Evolutionary conservation across 179 eudicot genomes (phyloP), one percentile per base, ranked within the genome.

Genomic region (Heliamphora pulchella): DNA sequence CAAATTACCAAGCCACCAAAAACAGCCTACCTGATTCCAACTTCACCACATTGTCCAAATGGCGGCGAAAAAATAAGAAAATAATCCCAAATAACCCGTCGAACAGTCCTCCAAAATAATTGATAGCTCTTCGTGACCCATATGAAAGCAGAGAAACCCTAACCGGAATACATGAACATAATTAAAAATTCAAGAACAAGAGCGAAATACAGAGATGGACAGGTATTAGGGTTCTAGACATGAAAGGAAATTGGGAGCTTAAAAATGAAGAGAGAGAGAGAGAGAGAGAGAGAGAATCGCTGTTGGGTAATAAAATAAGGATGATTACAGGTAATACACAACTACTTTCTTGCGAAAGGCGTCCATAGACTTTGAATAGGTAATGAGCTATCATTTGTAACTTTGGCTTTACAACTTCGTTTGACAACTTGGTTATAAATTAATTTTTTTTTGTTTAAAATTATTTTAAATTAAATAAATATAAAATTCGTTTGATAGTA

Each of bases 311-410:
- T 75, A 75, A 55, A 75, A 75, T 10, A 76, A 62, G 17, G 44
- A 76, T 76, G 44, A 76, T 76, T 44, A 76, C 70, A 76, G 79
- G 58, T 1, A 61, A 2, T 55, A 57, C n/a, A 11, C 61, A 57
- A 61, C n/a, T n/a, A n/a, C n/a, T n/a, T n/a, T n/a, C n/a, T n/a
- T n/a, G n/a, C n/a, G n/a, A n/a, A n/a, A n/a, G n/a, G n/a, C n/a
- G n/a, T n/a, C n/a, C n/a, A n/a, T n/a, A n/a, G n/a, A n/a, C n/a
- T n/a, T n/a, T n/a, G n/a, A n/a, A n/a, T n/a, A n/a, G n/a, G n/a
- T n/a, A n/a, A n/a, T n/a, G n/a, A n/a, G n/a, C n/a, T n/a, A n/a
- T n/a, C n/a, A n/a, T n/a, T n/a, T n/a, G n/a, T n/a, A n/a, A n/a
- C n/a, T n/a, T n/a, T n/a, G n/a, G n/a, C n/a, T n/a, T n/a, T n/a